These are phyloP conservation scores for Saksenaea vasiformis DNA, from an alignment of 371 early-diverging fungal species.

Conservation along the genomic window DNA sequence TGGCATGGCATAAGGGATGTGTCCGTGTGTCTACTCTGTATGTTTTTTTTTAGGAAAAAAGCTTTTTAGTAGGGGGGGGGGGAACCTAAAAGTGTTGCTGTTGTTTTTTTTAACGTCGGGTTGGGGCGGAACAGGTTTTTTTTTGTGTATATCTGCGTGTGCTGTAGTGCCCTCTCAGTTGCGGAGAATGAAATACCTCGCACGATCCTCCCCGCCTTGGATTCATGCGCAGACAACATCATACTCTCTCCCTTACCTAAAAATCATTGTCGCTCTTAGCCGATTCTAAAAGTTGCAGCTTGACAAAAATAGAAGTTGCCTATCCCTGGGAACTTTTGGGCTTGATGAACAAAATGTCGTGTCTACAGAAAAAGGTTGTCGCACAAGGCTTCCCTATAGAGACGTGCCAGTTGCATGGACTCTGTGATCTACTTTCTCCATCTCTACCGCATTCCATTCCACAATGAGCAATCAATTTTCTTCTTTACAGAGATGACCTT, in stretches of 20 bases:
- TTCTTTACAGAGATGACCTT: too few relatives aligned
- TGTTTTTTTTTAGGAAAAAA: constrained; percentile 1
- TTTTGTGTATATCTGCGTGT: not conserved
- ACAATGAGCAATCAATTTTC: too few relatives aligned
- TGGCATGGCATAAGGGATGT: constrained; percentile 28
- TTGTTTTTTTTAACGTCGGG: constrained; percentile 3
- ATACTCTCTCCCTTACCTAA: not conserved
- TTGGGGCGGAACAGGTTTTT: constrained; percentile 2
- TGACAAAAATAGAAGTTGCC: too few relatives aligned
- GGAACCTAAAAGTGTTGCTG: not conserved
- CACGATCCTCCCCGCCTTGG: not conserved
- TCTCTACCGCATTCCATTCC: too few relatives aligned
- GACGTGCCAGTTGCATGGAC: too few relatives aligned
- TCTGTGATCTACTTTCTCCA: too few relatives aligned
- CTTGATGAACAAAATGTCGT: too few relatives aligned
- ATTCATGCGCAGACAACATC: not conserved
- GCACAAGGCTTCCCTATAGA: too few relatives aligned
- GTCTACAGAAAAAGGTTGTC: too few relatives aligned
- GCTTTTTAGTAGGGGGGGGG: not conserved
- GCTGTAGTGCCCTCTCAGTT: not conserved
- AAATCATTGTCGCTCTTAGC: too few relatives aligned
- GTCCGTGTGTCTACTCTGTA: not conserved
- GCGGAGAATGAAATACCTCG: not conserved
- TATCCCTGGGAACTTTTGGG: too few relatives aligned
- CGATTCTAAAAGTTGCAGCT: too few relatives aligned